phyloP scores from a whole-genome alignment of 257 asterid genomes.

The Paraleonurus japonicus region DNA sequence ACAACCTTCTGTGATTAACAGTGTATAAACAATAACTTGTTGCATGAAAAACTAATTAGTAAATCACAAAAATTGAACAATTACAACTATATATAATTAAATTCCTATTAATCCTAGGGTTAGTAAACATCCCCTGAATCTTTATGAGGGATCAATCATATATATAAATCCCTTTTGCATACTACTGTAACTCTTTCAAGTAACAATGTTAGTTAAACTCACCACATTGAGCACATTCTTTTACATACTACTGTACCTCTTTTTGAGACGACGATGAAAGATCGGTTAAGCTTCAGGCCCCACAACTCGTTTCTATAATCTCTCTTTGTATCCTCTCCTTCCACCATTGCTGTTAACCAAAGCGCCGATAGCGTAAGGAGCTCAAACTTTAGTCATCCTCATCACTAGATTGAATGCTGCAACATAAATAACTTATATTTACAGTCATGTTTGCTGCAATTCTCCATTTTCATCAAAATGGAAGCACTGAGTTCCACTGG shows the following conservation, averaged over 20 bases:
- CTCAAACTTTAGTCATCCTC: background rate
- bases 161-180: background rate
- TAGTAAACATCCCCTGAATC: background rate
- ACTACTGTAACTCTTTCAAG: background rate
- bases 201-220: background rate
- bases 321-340: background rate
- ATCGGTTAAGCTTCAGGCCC: background rate
- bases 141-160: background rate
- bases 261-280: background rate
- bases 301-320: background rate
- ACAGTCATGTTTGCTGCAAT: background rate
- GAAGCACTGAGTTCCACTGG: background rate
- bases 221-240: background rate
- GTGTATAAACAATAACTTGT: no score
- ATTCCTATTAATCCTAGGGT: background rate
- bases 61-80: no score
- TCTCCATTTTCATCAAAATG: background rate
- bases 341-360: background rate
- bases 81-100: no score
- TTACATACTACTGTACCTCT: background rate
- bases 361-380: slow-evolving; percentile 2
- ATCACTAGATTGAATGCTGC: slow-evolving; percentile 4
- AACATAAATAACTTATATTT: background rate
- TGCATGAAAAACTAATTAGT: no score
- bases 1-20: no score